Evolutionary conservation across 345 rosid species (phyloP).

Genomic region (Balakata baccata): DNA sequence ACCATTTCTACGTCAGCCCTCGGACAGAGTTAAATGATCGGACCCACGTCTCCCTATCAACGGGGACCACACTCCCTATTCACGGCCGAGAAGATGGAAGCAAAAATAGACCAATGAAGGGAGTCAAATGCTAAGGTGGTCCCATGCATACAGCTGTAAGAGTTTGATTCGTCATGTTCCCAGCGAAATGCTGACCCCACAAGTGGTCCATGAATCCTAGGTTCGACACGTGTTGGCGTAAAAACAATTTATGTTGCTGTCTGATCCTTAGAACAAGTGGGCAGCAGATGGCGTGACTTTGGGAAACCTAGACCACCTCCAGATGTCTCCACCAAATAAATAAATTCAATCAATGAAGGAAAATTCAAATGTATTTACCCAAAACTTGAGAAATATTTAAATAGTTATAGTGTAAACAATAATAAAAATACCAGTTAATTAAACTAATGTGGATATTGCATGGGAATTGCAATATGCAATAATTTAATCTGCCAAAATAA

Average conservation of each 20-base stretch:
- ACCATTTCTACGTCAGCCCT: not conserved
- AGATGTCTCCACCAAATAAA: not conserved
- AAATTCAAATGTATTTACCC: too few species aligned
- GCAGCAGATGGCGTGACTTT: not conserved
- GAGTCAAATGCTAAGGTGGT: conserved; percentile 13
- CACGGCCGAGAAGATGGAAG: too few species aligned
- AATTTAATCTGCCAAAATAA: too few species aligned
- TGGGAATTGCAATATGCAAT: not conserved
- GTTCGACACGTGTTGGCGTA: conserved; percentile 8
- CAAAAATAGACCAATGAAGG: not conserved
- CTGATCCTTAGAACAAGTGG: conserved; percentile 11
- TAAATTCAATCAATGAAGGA: too few species aligned
- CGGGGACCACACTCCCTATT: not conserved
- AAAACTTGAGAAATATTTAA: too few species aligned
- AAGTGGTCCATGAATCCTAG: conserved; percentile 26
- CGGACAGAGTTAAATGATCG: not conserved
- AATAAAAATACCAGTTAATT: not conserved
- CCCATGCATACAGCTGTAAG: conserved; percentile 9
- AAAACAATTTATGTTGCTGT: conserved; percentile 9
- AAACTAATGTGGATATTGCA: not conserved
- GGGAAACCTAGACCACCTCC: not conserved
- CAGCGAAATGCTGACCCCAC: conserved; percentile 3
- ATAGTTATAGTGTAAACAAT: too few species aligned
- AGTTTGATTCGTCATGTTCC: conserved; percentile 3
- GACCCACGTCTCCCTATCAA: not conserved